Conservation (phyloP, 2,329 filamentous ascomycete species). For the Orbilia javanica region DNA sequence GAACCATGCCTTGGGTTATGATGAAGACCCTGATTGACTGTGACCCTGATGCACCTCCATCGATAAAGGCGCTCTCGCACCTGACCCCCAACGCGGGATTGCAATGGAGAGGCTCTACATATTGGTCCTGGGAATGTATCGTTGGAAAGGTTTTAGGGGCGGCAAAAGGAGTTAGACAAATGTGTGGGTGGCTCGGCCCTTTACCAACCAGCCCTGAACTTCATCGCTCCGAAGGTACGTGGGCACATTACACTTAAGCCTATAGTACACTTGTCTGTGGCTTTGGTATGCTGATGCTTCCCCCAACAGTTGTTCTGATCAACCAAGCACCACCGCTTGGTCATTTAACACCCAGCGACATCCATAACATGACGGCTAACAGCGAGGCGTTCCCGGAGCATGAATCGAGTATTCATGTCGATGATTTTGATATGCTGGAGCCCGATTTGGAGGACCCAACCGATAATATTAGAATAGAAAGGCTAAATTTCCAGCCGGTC, state of each 20-base stretch:
- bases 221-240: slow-evolving; percentile 71
- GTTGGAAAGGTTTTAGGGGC: slow-evolving; percentile 78
- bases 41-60: slow-evolving; percentile 76
- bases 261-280: background rate
- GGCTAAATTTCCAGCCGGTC: slow-evolving; percentile 70
- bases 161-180: slow-evolving; percentile 77
- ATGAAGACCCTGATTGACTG: slow-evolving; percentile 84
- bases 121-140: slow-evolving; percentile 79
- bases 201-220: slow-evolving; percentile 77
- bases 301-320: slow-evolving; percentile 73
- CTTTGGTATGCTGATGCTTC: slow-evolving; percentile 17
- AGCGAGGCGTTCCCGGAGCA: slow-evolving; percentile 76
- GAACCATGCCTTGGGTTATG: slow-evolving; percentile 78
- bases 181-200: slow-evolving; percentile 81
- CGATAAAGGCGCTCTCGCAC: slow-evolving; percentile 76
- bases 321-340: slow-evolving; percentile 72
- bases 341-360: slow-evolving; percentile 71
- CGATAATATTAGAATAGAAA: slow-evolving; percentile 78
- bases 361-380: slow-evolving; percentile 75
- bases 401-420: slow-evolving; percentile 72
- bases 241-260: background rate
- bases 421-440: slow-evolving; percentile 75
- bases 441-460: slow-evolving; percentile 72
- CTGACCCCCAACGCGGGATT: slow-evolving; percentile 78
- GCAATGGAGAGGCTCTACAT: slow-evolving; percentile 81